Conservation (phyloP, 1,284 basidiomycete species). For the Irpex sp. region DNA sequence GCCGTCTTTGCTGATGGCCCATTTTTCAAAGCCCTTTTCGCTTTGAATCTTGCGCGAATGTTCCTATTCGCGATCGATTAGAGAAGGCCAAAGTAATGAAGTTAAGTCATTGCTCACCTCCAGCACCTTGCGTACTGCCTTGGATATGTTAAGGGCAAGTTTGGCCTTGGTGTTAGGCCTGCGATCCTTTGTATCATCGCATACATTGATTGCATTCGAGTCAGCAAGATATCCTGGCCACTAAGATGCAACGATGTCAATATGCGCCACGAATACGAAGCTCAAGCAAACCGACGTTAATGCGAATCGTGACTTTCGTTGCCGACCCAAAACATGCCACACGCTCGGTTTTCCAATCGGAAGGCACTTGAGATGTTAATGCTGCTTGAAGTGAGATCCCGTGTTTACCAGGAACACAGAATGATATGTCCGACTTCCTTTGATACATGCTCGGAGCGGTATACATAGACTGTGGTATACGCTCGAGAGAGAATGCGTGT, state of each 20-base stretch:
- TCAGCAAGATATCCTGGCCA: conserved; percentile 1
- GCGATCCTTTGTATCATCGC: neutral
- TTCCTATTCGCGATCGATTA: neutral
- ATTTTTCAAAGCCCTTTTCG: neutral
- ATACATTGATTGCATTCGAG: neutral
- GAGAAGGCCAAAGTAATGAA: neutral
- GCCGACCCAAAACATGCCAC: too few relatives aligned
- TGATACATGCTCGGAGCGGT: too few relatives aligned
- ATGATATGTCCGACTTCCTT: too few relatives aligned
- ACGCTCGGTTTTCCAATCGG: too few relatives aligned
- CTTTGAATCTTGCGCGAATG: neutral
- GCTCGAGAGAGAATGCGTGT: too few relatives aligned
- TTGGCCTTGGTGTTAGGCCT: neutral
- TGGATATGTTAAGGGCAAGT: neutral
- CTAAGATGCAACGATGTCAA: too few relatives aligned
- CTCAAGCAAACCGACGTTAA: conserved; percentile 2
- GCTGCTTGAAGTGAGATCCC: too few relatives aligned
- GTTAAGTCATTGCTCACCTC: neutral
- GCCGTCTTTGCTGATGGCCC: neutral
- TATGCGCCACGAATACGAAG: too few relatives aligned
- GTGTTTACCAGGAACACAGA: too few relatives aligned
- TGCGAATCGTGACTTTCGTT: neutral
- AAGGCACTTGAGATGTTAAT: too few relatives aligned
- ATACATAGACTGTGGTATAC: too few relatives aligned
- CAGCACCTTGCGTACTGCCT: neutral